Conservation (phyloP, 192 early-diverging fungal genomes). For the Lunasporangiospora selenospora region DNA sequence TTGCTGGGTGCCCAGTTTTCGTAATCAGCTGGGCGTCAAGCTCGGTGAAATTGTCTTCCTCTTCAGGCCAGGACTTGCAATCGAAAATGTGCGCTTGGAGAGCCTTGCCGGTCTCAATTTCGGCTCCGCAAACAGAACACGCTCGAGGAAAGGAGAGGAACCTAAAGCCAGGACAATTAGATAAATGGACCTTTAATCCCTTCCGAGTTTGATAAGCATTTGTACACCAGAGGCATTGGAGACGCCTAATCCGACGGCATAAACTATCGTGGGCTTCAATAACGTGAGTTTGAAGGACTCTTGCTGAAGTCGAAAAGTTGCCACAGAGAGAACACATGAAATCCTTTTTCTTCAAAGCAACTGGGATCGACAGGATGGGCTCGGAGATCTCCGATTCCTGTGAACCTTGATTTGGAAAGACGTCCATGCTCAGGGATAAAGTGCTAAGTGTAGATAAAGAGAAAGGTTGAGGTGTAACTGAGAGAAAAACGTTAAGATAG, state of each 20-base stretch:
- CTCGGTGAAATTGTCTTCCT: not conserved
- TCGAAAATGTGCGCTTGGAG: not conserved
- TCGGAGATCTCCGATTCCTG: too few relatives aligned
- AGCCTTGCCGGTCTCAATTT: not conserved
- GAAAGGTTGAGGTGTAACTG: too few relatives aligned
- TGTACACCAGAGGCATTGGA: constrained; percentile 11
- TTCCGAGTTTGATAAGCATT: constrained; percentile 7
- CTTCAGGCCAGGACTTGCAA: constrained; percentile 6
- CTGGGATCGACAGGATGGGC: too few relatives aligned
- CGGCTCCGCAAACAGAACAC: not conserved
- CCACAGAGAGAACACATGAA: too few relatives aligned
- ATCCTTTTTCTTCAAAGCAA: too few relatives aligned
- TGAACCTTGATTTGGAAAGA: too few relatives aligned
- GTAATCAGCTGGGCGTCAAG: constrained; percentile 7
- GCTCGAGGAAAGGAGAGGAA: not conserved
- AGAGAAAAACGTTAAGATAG: too few relatives aligned
- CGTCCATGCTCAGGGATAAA: not conserved
- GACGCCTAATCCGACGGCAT: not conserved
- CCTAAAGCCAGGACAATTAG: not conserved
- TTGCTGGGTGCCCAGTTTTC: constrained; percentile 7
- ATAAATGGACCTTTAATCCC: not conserved
- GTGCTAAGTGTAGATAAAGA: not conserved
- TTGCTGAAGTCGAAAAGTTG: too few relatives aligned
- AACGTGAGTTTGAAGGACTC: not conserved
- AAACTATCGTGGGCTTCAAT: constrained; percentile 8